Evolutionary conservation across 352 stramenopile genomes (phyloP), one percentile per base, ranked within the genome.

Genomic region (Phytophthora boehmeriae): DNA sequence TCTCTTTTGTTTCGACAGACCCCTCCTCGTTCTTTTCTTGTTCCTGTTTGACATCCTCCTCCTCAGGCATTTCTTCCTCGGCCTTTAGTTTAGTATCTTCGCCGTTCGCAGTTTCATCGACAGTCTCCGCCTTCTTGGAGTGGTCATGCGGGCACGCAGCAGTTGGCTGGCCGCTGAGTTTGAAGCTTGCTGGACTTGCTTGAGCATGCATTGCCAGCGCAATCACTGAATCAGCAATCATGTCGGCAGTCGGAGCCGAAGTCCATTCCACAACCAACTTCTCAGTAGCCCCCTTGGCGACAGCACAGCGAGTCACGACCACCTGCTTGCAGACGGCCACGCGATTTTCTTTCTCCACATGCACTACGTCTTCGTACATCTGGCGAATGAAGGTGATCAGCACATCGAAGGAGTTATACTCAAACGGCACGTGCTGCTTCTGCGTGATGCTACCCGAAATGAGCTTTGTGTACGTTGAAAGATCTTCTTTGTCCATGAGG

Each of bases 161-260:
- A 0, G 69, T 90, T 17, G 83, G 82, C 54, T 94, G 83, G 8
- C 74, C 70, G 59, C 81, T 89, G 20, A 94, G 56, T 68, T 96
- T 93, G 61, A 95, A 93, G 39, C 82, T 88, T 20, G 83, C 85
- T 5, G 81, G 83, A 56, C 86, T 93, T 43, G 88, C 86, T 58
- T 95, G 82, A 2, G 85, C 89, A 60, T 99, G 95, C 90, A 99
- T 98, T n/a, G 97, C 84, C 11, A 98, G 73, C 16, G 92, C 93
- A 36, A 98, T 94, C n/a, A 98, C 78, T 16, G 94, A 97, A 81
- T 99, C 96, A 17, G 96, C 96, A 54, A 99, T 95, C 68, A 98
- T 95, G 66, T 99, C 96, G 6, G 89, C 92, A 4, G 90, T 97
- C n/a, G 96, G 93, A 34, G 90, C 93, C 9, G 94, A 93, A 20